These are phyloP conservation scores for Pseudonitzschia pungens DNA, from an alignment of 108 stramenopile species.

Conservation along the genomic window DNA sequence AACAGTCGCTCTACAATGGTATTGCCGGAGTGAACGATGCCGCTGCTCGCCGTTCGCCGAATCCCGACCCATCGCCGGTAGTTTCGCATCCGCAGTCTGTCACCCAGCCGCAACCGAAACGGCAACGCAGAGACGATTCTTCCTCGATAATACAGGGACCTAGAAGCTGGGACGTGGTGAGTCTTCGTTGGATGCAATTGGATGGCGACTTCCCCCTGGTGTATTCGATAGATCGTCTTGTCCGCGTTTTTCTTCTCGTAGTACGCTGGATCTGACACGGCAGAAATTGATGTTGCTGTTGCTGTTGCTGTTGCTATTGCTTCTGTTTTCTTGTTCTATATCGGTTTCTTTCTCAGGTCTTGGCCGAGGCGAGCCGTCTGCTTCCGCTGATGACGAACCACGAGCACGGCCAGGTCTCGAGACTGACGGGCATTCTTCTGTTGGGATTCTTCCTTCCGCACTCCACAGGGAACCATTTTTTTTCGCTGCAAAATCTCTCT, in stretches of 20 bases:
- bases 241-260: background rate
- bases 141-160: background rate
- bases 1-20: conserved; percentile 38
- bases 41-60: no score
- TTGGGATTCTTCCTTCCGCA: conserved; percentile 48
- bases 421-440: conserved; percentile 40
- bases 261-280: background rate
- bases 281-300: background rate
- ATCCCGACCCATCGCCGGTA: no score
- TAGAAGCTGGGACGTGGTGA: conserved; percentile 26
- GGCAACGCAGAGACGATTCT: background rate
- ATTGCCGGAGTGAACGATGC: background rate
- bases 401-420: conserved; percentile 41
- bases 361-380: conserved; percentile 36
- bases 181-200: background rate
- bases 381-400: conserved; percentile 44
- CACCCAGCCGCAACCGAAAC: background rate
- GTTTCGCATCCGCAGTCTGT: background rate
- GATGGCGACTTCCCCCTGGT: background rate
- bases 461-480: conserved; percentile 53
- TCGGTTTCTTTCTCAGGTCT: conserved; percentile 27
- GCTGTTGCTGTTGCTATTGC: background rate
- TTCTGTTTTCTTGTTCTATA: background rate
- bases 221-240: no score
- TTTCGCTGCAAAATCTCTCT: conserved; percentile 32